Conservation (phyloP, 2,329 filamentous ascomycete genomes). For the Lithohypha guttulata region DNA sequence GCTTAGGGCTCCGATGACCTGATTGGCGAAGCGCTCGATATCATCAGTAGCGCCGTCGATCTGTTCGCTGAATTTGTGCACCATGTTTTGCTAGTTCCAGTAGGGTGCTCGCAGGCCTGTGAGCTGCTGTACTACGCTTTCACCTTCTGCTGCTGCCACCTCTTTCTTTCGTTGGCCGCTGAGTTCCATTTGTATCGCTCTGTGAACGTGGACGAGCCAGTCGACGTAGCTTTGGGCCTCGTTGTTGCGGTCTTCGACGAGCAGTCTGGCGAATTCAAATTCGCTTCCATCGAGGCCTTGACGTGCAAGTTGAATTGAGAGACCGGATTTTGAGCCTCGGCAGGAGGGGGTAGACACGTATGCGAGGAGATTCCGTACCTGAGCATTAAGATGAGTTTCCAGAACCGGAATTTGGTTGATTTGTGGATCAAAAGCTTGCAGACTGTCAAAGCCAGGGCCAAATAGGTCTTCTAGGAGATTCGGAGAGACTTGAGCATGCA, state of each 20-base stretch:
- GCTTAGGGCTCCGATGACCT: too few species aligned
- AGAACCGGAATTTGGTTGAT: slow-evolving; percentile 69
- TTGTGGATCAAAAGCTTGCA: slow-evolving; percentile 73
- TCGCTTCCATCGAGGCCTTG: slow-evolving; percentile 92
- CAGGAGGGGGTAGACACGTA: slow-evolving; percentile 67
- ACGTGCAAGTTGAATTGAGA: slow-evolving; percentile 80
- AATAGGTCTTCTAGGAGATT: slow-evolving; percentile 87
- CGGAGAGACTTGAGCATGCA: slow-evolving; percentile 83
- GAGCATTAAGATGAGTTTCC: slow-evolving; percentile 84
- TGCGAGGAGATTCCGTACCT: slow-evolving; percentile 86
- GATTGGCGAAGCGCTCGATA: too few species aligned
- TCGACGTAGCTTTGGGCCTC: slow-evolving; percentile 97
- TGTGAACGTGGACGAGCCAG: slow-evolving; percentile 92
- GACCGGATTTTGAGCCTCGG: slow-evolving; percentile 78
- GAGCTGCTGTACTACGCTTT: slow-evolving; percentile 35
- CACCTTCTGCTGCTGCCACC: slow-evolving; percentile 27
- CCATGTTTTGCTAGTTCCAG: slow-evolving; percentile 31
- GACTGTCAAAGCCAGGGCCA: slow-evolving; percentile 58
- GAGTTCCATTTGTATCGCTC: slow-evolving; percentile 79
- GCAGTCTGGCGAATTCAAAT: slow-evolving; percentile 83
- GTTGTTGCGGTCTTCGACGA: slow-evolving; percentile 93
- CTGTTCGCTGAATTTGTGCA: too few species aligned
- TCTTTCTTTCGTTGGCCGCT: slow-evolving; percentile 41
- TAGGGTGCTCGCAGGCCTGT: slow-evolving; percentile 37
- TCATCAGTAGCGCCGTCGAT: too few species aligned